Base-by-base conservation (phyloP, 345 rosid species). In the Arabis alpina region DNA sequence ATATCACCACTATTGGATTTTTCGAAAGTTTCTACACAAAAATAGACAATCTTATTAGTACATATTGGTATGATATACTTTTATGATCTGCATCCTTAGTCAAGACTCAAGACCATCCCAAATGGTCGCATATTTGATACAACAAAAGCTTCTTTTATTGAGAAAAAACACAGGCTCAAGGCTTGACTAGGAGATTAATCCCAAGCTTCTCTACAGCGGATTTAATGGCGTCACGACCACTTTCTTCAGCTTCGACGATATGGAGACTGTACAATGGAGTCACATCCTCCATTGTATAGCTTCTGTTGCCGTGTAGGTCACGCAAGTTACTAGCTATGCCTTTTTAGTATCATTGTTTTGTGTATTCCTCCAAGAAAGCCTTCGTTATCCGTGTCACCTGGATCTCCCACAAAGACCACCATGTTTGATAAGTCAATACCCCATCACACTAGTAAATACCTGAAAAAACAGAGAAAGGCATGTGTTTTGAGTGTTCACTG, bases 351-450 rank as follows among this genome's bases (percentile, higher is more conserved):
- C 48, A 88, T 80, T 13, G 79, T 84, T 77, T 79, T 88, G 70
- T 85, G 97, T 54, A 85, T 25, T 14, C 97, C 97, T 23, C 89
- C 87, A 14, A 88, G 78, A 80, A 90, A 71, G 40, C 85, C 86
- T 81, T 88, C 97, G 40, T 85, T 88, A 56, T 88, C 94, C 0
- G 94, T 83, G 74, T 90, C 94, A 8, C 93, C 96, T 43, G 79
- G 70, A 52, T 86, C 93, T 76, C 93, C 96, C 24, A 77, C 80
- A 70, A 88, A 81, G 37, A 88, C 85, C 39, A 90, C 85, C 50
- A 85, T 66, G 27, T 77, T 85, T 16, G 81, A 72, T 61, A 88
- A 61, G 60, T 86, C 92, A 48, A 86, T 55, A 4, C 83, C 85
- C 96, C 96, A 90, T 2, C 92, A 88, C 19, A 90, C 84, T 48